A percentile compares a stretch with the other conserved stretches of the same genome.
Conservation (phyloP, 768 basidiomycete genomes). For the Daedalea quercina region DNA sequence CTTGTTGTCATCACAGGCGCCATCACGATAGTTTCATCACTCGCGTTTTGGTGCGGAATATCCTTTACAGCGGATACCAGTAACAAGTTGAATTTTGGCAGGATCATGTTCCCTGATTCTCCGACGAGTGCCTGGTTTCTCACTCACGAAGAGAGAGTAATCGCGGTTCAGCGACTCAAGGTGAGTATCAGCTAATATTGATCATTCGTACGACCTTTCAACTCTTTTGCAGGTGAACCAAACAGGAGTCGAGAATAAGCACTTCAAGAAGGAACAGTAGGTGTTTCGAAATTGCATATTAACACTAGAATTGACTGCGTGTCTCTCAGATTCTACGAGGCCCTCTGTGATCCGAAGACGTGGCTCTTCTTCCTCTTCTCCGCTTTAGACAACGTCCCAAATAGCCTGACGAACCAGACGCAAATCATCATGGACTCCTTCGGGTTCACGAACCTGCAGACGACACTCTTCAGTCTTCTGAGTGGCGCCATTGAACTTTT, state of each 20-base stretch:
- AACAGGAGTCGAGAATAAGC: slow-evolving; percentile 78
- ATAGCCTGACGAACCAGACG: slow-evolving; percentile 59
- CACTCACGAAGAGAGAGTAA: slow-evolving; percentile 50
- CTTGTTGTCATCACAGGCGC: slow-evolving; percentile 66
- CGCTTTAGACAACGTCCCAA: slow-evolving; percentile 35
- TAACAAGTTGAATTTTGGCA: slow-evolving; percentile 14
- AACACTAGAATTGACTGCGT: too few species aligned
- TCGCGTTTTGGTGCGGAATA: slow-evolving; percentile 45
- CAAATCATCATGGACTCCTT: slow-evolving; percentile 47
- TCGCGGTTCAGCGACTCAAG: slow-evolving; percentile 60
- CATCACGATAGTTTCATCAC: slow-evolving; percentile 46
- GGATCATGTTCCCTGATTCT: slow-evolving; percentile 69
- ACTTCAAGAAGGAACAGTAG: slow-evolving; percentile 74
- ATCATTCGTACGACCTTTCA: background rate
- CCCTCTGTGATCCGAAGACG: slow-evolving; percentile 61
- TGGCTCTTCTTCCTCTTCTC: slow-evolving; percentile 54
- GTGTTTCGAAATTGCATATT: too few species aligned
- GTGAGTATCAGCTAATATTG: slow-evolving; percentile 20
- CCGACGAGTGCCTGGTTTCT: slow-evolving; percentile 74
- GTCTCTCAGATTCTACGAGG: slow-evolving; percentile 56
- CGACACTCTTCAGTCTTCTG: slow-evolving; percentile 44
- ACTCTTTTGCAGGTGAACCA: slow-evolving; percentile 37
- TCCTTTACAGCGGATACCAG: too few species aligned
- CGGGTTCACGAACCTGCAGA: slow-evolving; percentile 36
- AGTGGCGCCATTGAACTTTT: slow-evolving; percentile 2